Evolutionary conservation across 306 rosid species (phyloP), one percentile per base, ranked within the genome.

Genomic region (Acacia melanoxylon): DNA sequence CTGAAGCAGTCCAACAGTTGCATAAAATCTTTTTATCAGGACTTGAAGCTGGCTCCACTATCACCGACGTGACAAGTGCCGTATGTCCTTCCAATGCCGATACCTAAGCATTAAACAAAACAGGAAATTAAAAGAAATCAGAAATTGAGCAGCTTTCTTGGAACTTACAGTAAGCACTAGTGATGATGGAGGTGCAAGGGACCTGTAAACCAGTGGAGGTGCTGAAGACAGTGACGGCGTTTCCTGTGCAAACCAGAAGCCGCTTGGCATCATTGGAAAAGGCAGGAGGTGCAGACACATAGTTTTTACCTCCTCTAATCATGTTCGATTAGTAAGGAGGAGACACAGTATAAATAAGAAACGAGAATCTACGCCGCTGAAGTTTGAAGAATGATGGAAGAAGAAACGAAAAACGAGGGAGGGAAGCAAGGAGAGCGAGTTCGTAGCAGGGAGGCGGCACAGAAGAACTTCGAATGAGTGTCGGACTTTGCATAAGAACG

Each of bases 1-100:
- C 78, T 1, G 97, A 92, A 66, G 98, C 72, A 2, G 97, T 93
- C 97, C 97, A 96, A 75, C 99, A 96, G 78, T 86, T 84, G 88
- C 85, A 86, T 3, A 90, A 73, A 35, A 85, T 71, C 78, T 83
- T 87, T 70, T 68, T 77, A 35, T 79, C 85, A 29, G 85, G 83
- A 33, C 76, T 76, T 5, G 91, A 48, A 24, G 90, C 73, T 31
- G 97, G 97, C 10, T 87, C 91, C 10, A 95, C 94, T 11, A 89
- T 25, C 42, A 93, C 87, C 61, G 98, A 85, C 19, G 98, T 91
- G 75, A 95, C 94, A 35, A 83, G 49, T 15, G 84, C 92, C 59
- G 89, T 79, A 89, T 96, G 99, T 12, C 91, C 97, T 80, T 95
- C 91, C 82, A 95, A 70, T 0, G 94, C 54, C 0, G 91, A 22